These are phyloP conservation scores for Penicillium samsonianum DNA, from an alignment of 495 filamentous ascomycete genomes.

Conservation along the genomic window DNA sequence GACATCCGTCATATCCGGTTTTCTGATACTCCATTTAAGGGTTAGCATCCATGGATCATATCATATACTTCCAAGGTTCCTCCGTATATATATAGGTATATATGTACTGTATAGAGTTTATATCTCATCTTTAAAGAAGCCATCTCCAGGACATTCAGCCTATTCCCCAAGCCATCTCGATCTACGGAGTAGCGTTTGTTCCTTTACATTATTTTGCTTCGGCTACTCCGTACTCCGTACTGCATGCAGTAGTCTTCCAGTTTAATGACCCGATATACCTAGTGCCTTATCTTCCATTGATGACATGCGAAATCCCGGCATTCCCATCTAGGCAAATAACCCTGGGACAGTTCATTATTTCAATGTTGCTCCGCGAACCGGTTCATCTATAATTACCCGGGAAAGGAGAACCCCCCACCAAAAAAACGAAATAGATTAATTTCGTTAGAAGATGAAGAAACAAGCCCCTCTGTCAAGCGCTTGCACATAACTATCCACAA, in stretches of 20 bases:
- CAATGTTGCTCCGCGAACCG: background rate
- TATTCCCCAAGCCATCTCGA: background rate
- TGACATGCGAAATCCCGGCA: slow-evolving; percentile 6
- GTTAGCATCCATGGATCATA: background rate
- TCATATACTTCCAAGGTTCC: too few species aligned
- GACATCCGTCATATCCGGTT: background rate
- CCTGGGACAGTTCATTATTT: background rate
- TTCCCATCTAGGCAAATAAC: slow-evolving; percentile 11
- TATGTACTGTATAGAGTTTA: too few species aligned
- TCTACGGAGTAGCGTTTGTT: background rate
- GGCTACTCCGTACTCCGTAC: background rate
- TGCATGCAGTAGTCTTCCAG: slow-evolving; percentile 12
- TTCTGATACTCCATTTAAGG: background rate
- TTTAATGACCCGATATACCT: background rate
- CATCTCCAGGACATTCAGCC: background rate
- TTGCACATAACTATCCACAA: slow-evolving; percentile 21
- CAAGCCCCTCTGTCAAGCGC: slow-evolving; percentile 23
- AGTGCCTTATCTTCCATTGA: slow-evolving; percentile 1
- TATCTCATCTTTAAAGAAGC: too few species aligned
- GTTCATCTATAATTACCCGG: background rate
- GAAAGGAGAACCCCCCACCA: background rate
- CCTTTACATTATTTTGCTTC: slow-evolving; percentile 7
- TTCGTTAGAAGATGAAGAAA: slow-evolving; percentile 29
- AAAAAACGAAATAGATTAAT: slow-evolving; percentile 6
- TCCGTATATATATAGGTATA: too few species aligned